Percentiles rank a stretch among this genome's conserved stretches.
These are phyloP conservation scores for Colletotrichum tofieldiae DNA, from an alignment of 2,329 filamentous ascomycete genomes.

Conservation along the genomic window DNA sequence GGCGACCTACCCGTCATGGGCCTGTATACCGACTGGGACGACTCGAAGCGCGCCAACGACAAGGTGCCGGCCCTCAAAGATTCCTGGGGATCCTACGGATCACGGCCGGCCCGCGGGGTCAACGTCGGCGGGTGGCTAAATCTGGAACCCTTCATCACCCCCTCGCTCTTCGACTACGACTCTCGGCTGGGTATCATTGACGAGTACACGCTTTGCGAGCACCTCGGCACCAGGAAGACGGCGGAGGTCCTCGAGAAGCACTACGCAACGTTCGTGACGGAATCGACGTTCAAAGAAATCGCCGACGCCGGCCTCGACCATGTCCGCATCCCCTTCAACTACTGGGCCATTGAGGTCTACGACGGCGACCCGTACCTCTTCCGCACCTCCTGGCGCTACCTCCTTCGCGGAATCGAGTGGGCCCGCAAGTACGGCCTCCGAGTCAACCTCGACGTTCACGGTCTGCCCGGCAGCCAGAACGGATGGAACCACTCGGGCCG, in stretches of 20 bases:
- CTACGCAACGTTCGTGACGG: slow-evolving; percentile 90
- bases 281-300: slow-evolving; percentile 88
- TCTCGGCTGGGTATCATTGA: slow-evolving; percentile 80
- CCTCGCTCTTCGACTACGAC: slow-evolving; percentile 86
- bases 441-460: slow-evolving; percentile 94
- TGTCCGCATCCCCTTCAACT: slow-evolving; percentile 94
- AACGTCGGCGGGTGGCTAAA: slow-evolving; percentile 96
- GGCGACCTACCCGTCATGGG: slow-evolving; percentile 95
- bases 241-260: slow-evolving; percentile 85
- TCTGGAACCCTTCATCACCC: slow-evolving; percentile 95
- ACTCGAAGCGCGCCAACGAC: slow-evolving; percentile 82
- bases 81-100: slow-evolving; percentile 82
- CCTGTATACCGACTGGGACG: slow-evolving; percentile 87
- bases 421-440: slow-evolving; percentile 92
- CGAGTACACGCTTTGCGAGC: slow-evolving; percentile 84
- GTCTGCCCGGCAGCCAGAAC: slow-evolving; percentile 93
- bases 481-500: slow-evolving; percentile 97
- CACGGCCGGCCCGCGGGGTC: slow-evolving; percentile 87
- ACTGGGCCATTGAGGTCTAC: slow-evolving; percentile 93
- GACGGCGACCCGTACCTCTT: slow-evolving; percentile 89
- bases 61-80: slow-evolving; percentile 85
- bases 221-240: slow-evolving; percentile 77
- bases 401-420: slow-evolving; percentile 94
- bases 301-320: slow-evolving; percentile 92
- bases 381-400: slow-evolving; percentile 91